A percentile compares a stretch with the other conserved stretches of the same genome.
Evolutionary conservation across 2,329 filamentous ascomycete species (phyloP).

Genomic region (Nothomitra cinnamomea): DNA sequence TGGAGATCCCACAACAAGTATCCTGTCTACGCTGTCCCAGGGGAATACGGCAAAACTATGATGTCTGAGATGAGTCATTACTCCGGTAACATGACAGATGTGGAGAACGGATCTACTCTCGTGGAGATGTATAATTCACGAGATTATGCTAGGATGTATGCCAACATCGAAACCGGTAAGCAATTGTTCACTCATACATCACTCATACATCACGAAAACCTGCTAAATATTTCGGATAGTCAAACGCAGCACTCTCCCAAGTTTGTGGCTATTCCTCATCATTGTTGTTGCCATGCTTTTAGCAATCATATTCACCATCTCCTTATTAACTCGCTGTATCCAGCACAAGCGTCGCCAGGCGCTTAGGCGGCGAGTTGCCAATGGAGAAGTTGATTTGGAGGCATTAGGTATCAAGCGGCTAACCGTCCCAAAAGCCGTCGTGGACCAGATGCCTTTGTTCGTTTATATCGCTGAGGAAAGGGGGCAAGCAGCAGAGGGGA

Average conservation of each 20-base stretch:
- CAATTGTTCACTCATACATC: conserved; percentile 7
- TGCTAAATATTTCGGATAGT: conserved; percentile 18
- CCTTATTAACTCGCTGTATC: conserved; percentile 56
- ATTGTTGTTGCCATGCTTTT: conserved; percentile 56
- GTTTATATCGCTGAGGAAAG: conserved; percentile 38
- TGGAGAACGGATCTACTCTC: conserved; percentile 24
- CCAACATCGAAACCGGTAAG: conserved; percentile 29
- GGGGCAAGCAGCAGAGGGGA: background rate
- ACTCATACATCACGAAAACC: no score
- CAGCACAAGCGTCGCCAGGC: conserved; percentile 53
- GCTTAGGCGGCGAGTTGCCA: conserved; percentile 52
- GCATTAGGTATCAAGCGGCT: conserved; percentile 69
- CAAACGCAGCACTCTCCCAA: conserved; percentile 40
- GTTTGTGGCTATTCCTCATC: conserved; percentile 63
- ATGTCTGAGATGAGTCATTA: conserved; percentile 59
- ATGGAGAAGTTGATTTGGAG: conserved; percentile 74
- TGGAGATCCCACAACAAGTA: conserved; percentile 59
- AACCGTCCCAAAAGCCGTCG: conserved; percentile 52
- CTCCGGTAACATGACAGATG: conserved; percentile 50
- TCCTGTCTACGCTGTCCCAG: conserved; percentile 70
- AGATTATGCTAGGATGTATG: conserved; percentile 34
- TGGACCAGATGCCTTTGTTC: conserved; percentile 62
- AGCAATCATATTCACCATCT: conserved; percentile 48
- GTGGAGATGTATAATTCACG: conserved; percentile 20
- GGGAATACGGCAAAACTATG: conserved; percentile 45